Base-by-base conservation (phyloP, 225 moss, liverwort and hornwort species). In the Neckera pumila region DNA sequence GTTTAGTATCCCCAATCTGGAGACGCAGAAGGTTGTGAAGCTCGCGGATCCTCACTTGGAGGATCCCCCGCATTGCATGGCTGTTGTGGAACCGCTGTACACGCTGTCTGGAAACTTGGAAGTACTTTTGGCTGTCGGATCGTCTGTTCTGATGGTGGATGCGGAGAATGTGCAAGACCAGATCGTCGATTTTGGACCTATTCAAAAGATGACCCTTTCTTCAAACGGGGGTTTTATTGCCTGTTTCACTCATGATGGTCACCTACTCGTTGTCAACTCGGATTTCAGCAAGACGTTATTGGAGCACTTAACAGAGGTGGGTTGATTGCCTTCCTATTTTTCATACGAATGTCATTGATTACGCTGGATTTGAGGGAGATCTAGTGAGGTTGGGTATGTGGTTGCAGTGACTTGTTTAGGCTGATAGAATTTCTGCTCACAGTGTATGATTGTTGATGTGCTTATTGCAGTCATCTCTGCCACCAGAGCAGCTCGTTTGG, bases 401-500 rank as follows among this genome's bases (percentile, higher is more conserved):
- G 45, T 86, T 81, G 31, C 78, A 69, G 33, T 61, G 11, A 17
- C 42, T 83, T 85, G 63, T 81, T 81, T 76, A 8, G 47, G 57
- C 63, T 84, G 70, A 43, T 61, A 73, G 83, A 79, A 56, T 76
- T 66, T 74, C 72, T 91, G 57, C 81, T 89, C 15, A 89, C 74
- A 72, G 77, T 43, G 80, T 36, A 59, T 87, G 60, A 59, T 80
- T 89, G 60, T 88, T 88, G 76, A 80, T 91, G 40, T 92, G 76
- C 13, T 74, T 87, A 79, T 82, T 89, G 91, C 99, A 99, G 96
- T 95, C 99, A 74, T 93, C 92, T 81, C 88, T 97, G 89, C 96
- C 99, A 85, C 97, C 99, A 21, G 97, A 96, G 91, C 97, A 99
- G 93, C 94, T 99, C 65, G 97, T 97, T 17, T 99, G 99, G 99